Evolutionary conservation across 192 early-diverging fungal genomes (phyloP), one percentile per base, ranked within the genome.

Genomic region (Geranomyces michiganensis): DNA sequence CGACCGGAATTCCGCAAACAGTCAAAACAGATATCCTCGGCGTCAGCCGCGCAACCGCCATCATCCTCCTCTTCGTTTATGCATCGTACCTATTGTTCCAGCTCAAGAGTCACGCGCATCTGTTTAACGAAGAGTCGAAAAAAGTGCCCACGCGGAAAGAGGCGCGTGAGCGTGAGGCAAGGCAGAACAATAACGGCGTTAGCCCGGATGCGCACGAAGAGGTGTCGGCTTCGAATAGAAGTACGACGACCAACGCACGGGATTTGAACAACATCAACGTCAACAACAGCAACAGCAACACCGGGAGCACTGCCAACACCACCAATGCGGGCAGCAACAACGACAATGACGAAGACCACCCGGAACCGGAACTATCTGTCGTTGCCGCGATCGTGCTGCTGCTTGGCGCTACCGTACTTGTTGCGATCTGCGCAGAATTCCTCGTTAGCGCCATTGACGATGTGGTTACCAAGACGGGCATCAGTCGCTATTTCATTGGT

Each of bases 401-500:
- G 29, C 62, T 88, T 30, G 55, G 88, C 1, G 76, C 87, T 41
- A 94, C 93, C 0, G 76, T 90, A 0, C 58, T 88, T 9, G 89
- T 94, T 0, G 88, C 91, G 15, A 66, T 96, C 27, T 93, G 87
- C 67, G 92, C 93, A 45, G 94, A 98, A 70, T 90, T 82, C 65
- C 76, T 98, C 9, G 93, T 98, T 0, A 83, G 77, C 30, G 88
- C 91, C 0, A 93, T 98, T 47, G 90, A 94, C 46, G 90, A 86
- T 13, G 69, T 98, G 22, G 84, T 89, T 5, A 66, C 86, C 24
- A 68, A 82, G 56, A 91, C 88, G 86, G 75, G 84, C 47, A 76
- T 96, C 26, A 86, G 80, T 33, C 74, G 87, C 21, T 89, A 89
- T 1, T 98, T 98, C 78, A 90, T 98, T 33, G 95, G 95, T 56